Conservation (phyloP, 495 filamentous ascomycete species). For the Lophiostoma macrostomum region DNA sequence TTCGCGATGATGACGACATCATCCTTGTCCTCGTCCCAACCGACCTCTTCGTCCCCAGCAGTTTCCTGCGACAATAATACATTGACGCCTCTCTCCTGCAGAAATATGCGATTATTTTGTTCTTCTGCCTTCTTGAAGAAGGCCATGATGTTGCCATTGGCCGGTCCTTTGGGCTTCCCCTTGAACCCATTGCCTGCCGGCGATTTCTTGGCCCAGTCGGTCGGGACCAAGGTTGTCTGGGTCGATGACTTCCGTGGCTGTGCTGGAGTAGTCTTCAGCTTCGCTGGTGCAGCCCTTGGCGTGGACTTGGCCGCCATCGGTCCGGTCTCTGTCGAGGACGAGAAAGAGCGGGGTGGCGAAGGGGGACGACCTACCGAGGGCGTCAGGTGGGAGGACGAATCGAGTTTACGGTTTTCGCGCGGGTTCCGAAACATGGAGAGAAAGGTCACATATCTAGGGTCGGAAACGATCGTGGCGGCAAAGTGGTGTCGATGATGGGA, state of each 20-base stretch:
- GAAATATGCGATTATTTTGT: constrained; percentile 40
- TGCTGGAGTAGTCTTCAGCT: constrained; percentile 35
- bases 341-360: constrained; percentile 40
- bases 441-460: background rate
- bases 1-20: background rate
- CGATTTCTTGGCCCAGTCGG: constrained; percentile 25
- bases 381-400: constrained; percentile 19
- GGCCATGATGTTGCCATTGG: constrained; percentile 72
- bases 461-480: background rate
- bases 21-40: constrained; percentile 38
- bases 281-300: constrained; percentile 17
- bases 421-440: constrained; percentile 47
- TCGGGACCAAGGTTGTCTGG: constrained; percentile 27
- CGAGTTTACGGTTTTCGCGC: constrained; percentile 37
- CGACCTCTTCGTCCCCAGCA: constrained; percentile 47
- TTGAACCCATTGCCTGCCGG: constrained; percentile 30
- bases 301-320: constrained; percentile 32
- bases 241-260: constrained; percentile 24
- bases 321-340: background rate
- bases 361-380: constrained; percentile 46
- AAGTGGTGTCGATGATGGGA: background rate
- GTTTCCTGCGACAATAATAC: constrained; percentile 15
- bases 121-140: constrained; percentile 77
- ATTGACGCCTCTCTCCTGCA: constrained; percentile 37
- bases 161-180: constrained; percentile 42